Evolutionary conservation across 2,329 filamentous ascomycete species (phyloP).

Genomic region (Stylonectria norvegica): DNA sequence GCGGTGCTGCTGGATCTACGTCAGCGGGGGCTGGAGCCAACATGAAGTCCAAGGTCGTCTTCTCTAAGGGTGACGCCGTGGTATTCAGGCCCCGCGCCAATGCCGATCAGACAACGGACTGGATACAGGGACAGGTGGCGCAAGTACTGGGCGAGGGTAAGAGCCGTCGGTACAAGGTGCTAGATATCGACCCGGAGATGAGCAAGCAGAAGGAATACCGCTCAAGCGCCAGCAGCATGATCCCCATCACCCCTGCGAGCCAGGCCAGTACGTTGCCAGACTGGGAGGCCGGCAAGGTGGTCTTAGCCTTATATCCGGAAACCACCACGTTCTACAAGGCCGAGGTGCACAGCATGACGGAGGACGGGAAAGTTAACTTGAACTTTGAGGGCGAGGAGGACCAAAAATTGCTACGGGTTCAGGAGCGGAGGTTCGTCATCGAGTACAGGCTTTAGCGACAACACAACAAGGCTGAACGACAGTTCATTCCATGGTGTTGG

Average conservation of each 20-base stretch:
- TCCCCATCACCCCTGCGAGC: constrained; percentile 63
- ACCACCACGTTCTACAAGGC: constrained; percentile 85
- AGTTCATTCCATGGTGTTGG: too few relatives aligned
- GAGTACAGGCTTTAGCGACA: constrained; percentile 63
- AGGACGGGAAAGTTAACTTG: constrained; percentile 55
- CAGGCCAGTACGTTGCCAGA: constrained; percentile 51
- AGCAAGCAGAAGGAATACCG: constrained; percentile 66
- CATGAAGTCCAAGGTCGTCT: constrained; percentile 51
- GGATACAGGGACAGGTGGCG: constrained; percentile 76
- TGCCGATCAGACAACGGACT: constrained; percentile 51
- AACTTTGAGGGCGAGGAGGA: constrained; percentile 80
- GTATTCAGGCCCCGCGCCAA: constrained; percentile 61
- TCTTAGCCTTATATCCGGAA: constrained; percentile 76
- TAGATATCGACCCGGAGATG: constrained; percentile 71
- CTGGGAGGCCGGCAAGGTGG: constrained; percentile 65
- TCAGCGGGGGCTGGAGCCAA: constrained; percentile 17
- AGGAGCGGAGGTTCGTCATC: constrained; percentile 72
- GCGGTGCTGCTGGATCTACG: constrained; percentile 22
- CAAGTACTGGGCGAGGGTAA: constrained; percentile 73
- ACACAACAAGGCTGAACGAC: too few relatives aligned
- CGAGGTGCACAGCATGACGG: constrained; percentile 69
- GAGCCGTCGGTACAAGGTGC: constrained; percentile 72
- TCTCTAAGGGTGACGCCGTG: constrained; percentile 61
- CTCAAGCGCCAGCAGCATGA: constrained; percentile 71
- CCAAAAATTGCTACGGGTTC: constrained; percentile 68